A percentile compares a stretch with the other conserved stretches of the same genome.
Conservation (phyloP, 495 filamentous ascomycete species). For the Hypomontagnella submonticulosa region DNA sequence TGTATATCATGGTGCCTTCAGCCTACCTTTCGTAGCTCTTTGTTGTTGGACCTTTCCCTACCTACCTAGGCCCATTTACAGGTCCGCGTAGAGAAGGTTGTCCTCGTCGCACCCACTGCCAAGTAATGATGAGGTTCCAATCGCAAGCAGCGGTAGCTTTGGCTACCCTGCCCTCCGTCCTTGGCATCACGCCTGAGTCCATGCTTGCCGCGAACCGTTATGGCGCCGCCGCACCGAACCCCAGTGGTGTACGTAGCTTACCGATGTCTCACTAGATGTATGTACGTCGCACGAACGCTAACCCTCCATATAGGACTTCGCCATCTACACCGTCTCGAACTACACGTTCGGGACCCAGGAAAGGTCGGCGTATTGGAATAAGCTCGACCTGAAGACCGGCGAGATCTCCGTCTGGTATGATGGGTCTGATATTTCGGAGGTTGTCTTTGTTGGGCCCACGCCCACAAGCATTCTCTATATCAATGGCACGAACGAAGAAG, state of each 20-base stretch:
- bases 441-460: conserved; percentile 70
- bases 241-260: conserved; percentile 46
- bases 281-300: neutral
- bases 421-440: conserved; percentile 66
- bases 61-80: conserved; percentile 18
- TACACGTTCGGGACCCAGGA: conserved; percentile 76
- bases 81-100: conserved; percentile 25
- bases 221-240: conserved; percentile 44
- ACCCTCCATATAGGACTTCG: conserved; percentile 40
- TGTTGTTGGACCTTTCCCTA: conserved; percentile 14
- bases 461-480: conserved; percentile 67
- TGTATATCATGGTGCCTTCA: conserved; percentile 27
- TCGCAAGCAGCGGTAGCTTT: conserved; percentile 38
- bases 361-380: conserved; percentile 70
- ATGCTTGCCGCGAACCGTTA: conserved; percentile 50
- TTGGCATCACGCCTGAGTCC: conserved; percentile 47
- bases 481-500: conserved; percentile 64
- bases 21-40: conserved; percentile 11
- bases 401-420: conserved; percentile 69
- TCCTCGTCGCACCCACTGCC: conserved; percentile 12
- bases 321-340: conserved; percentile 57
- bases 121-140: conserved; percentile 47
- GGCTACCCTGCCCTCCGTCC: conserved; percentile 41
- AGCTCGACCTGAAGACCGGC: conserved; percentile 70
- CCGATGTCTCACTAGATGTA: conserved; percentile 23